Percentiles rank a stretch among this genome's conserved stretches.
These are phyloP conservation scores for Forsythia viridissima DNA, from an alignment of 257 asterid species.

Conservation along the genomic window DNA sequence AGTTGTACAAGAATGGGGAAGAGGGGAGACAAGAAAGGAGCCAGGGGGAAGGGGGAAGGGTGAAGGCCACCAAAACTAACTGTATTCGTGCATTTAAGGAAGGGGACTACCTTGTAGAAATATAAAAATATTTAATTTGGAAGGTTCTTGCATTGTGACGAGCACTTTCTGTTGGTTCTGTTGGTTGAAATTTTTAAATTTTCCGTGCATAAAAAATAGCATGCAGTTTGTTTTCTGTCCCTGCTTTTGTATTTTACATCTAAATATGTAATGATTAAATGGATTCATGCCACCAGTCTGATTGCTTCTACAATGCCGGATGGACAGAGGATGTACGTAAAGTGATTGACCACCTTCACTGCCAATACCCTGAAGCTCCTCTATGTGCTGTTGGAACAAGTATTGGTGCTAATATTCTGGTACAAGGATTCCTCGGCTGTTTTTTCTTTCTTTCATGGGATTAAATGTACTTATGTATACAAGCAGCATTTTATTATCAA, in stretches of 20 bases:
- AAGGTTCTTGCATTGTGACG: background rate
- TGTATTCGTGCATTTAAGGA: background rate
- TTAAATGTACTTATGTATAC: background rate
- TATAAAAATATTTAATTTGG: background rate
- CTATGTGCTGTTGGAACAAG: constrained; percentile 79
- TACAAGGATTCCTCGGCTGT: constrained; percentile 27
- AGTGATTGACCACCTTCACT: constrained; percentile 71
- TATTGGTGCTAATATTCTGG: constrained; percentile 96
- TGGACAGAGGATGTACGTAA: constrained; percentile 84
- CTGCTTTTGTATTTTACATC: constrained; percentile 1
- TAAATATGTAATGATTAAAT: constrained; percentile 18
- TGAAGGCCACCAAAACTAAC: background rate
- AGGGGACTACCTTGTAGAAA: background rate
- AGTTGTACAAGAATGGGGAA: background rate
- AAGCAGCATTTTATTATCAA: constrained; percentile 9
- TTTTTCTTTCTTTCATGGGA: background rate
- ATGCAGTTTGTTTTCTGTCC: constrained; percentile 8
- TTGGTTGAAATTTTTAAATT: background rate
- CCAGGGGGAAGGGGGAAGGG: background rate
- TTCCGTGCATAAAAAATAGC: background rate
- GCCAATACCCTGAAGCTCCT: constrained; percentile 71
- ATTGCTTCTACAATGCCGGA: constrained; percentile 81
- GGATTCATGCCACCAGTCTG: constrained; percentile 63
- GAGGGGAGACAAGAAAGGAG: background rate
- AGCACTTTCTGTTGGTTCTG: background rate